phyloP scores from a whole-genome alignment of 2,329 filamentous ascomycete genomes.

The Blastomyces percursus region DNA sequence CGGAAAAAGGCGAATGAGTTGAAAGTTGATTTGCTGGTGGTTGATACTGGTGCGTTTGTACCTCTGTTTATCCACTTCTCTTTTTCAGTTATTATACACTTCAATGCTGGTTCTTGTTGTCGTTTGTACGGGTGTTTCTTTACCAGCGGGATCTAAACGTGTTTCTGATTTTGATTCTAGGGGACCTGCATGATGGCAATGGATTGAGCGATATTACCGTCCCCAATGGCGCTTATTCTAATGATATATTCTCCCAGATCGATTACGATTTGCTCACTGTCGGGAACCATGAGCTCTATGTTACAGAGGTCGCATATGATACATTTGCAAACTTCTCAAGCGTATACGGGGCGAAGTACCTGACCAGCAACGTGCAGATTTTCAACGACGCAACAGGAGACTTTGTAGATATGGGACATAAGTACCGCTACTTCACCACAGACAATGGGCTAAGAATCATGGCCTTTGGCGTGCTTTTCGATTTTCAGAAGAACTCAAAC shows the following conservation, averaged over 20 bases:
- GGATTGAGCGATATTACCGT: slow-evolving; percentile 51
- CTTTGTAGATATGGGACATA: slow-evolving; percentile 38
- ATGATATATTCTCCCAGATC: slow-evolving; percentile 42
- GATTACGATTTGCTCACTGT: slow-evolving; percentile 46
- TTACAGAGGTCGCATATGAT: slow-evolving; percentile 51
- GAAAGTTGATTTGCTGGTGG: slow-evolving; percentile 48
- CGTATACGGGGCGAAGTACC: slow-evolving; percentile 45
- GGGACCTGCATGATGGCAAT: slow-evolving; percentile 55
- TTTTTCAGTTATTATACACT: background rate
- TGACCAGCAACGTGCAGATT: slow-evolving; percentile 45
- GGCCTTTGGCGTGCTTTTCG: slow-evolving; percentile 42
- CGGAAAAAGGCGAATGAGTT: slow-evolving; percentile 46
- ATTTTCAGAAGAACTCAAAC: slow-evolving; percentile 49
- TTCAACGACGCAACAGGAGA: slow-evolving; percentile 33
- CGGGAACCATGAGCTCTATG: slow-evolving; percentile 57
- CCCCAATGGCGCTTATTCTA: slow-evolving; percentile 46
- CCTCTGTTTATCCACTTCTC: background rate
- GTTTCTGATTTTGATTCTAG: slow-evolving; percentile 16
- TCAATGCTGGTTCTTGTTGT: slow-evolving; percentile 17
- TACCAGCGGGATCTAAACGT: background rate
- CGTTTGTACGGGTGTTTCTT: background rate
- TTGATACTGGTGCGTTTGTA: slow-evolving; percentile 46
- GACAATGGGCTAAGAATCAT: slow-evolving; percentile 41
- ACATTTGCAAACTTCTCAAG: slow-evolving; percentile 49
- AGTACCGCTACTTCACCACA: slow-evolving; percentile 43